Evolutionary conservation across 208 protist genomes (phyloP).

Genomic region (Leishmania turanica): DNA sequence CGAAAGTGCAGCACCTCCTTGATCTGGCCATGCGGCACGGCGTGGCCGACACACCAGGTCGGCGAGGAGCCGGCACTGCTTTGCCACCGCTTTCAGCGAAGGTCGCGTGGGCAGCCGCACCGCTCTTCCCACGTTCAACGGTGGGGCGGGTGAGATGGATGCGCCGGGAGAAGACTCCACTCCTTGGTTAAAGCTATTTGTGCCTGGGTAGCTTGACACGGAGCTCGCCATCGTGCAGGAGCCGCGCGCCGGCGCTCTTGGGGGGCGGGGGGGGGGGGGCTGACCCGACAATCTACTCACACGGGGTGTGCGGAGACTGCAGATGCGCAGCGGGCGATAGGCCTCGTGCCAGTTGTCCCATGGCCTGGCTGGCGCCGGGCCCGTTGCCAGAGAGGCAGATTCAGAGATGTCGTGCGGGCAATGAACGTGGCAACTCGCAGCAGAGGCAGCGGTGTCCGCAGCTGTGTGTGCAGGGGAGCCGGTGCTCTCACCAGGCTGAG

Average conservation of each 20-base stretch:
- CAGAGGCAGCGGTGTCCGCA: background rate
- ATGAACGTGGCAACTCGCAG: too few species aligned
- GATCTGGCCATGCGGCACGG: constrained; percentile 8
- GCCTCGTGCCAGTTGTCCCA: background rate
- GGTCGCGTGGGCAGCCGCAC: constrained; percentile 38
- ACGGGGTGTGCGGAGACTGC: constrained; percentile 40
- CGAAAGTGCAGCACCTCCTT: constrained; percentile 42
- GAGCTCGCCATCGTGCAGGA: constrained; percentile 6
- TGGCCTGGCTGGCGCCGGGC: constrained; percentile 5
- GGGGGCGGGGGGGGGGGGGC: background rate
- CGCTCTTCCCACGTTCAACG: constrained; percentile 10
- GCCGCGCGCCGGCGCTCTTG: background rate
- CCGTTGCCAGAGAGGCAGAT: background rate
- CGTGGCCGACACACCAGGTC: constrained; percentile 46
- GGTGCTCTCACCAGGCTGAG: background rate
- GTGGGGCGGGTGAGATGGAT: background rate
- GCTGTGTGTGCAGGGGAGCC: background rate
- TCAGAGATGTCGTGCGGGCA: background rate
- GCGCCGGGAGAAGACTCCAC: background rate
- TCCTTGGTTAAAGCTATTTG: background rate
- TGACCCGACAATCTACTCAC: constrained; percentile 19
- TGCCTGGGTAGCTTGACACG: constrained; percentile 6
- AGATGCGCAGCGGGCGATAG: background rate
- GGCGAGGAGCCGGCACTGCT: constrained; percentile 37
- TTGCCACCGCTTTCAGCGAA: constrained; percentile 39